Evolutionary conservation across 148 eudicot genomes (phyloP).

Genomic region (Cornus controversa): DNA sequence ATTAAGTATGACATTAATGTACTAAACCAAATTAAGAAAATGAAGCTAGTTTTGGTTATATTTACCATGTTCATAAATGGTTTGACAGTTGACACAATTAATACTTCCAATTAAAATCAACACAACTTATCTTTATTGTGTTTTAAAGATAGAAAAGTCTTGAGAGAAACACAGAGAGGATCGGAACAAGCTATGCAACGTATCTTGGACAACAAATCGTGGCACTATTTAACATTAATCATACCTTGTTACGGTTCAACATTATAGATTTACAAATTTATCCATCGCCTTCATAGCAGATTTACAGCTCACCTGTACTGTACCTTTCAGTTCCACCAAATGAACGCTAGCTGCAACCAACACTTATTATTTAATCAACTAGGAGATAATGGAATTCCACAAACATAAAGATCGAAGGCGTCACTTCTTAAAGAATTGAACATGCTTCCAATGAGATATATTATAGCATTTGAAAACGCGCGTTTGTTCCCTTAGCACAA

Average conservation of each 20-base stretch:
- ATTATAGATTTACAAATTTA: constrained; percentile 76
- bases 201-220: background rate
- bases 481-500: background rate
- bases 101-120: too few species aligned
- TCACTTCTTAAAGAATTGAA: background rate
- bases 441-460: background rate
- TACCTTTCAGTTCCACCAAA: constrained; percentile 89
- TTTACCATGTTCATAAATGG: background rate
- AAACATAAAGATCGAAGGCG: constrained; percentile 12
- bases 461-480: background rate
- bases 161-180: constrained; percentile 1
- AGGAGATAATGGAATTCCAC: constrained; percentile 1
- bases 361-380: constrained; percentile 7
- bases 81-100: too few species aligned
- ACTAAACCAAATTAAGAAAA: background rate
- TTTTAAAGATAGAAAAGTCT: background rate
- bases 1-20: background rate
- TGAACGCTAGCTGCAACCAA: constrained; percentile 83
- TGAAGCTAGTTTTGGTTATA: background rate
- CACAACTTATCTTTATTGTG: too few species aligned
- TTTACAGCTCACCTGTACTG: constrained; percentile 74
- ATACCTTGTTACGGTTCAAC: constrained; percentile 95
- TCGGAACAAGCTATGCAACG: background rate
- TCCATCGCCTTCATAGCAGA: constrained; percentile 99
- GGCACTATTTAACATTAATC: background rate